Percentiles rank a stretch among this genome's conserved stretches.
phyloP scores from a whole-genome alignment of 129 eudicot species.

The Ambrosia artemisiifolia region DNA sequence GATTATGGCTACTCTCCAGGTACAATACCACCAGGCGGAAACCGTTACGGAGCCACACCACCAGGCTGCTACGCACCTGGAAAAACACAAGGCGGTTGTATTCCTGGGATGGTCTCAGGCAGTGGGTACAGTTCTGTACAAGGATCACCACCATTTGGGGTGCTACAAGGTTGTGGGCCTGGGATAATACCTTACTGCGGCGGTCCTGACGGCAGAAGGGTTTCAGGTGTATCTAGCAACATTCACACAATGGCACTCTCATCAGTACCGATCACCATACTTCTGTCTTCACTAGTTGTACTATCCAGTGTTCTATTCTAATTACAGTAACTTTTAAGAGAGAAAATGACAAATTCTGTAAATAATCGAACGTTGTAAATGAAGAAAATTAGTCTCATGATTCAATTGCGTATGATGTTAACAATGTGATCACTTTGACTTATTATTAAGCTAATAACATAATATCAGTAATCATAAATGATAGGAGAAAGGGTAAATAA shows the following conservation, averaged over 20 bases:
- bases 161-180: conserved; percentile 43
- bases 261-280: conserved; percentile 17
- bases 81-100: conserved; percentile 9
- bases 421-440: conserved; percentile 3
- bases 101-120: neutral
- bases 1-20: conserved; percentile 3
- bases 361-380: conserved; percentile 14
- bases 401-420: neutral
- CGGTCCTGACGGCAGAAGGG: conserved; percentile 25
- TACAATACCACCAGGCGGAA: conserved; percentile 5
- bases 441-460: conserved; percentile 25
- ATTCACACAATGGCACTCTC: conserved; percentile 22
- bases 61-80: conserved; percentile 15
- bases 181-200: conserved; percentile 32
- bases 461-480: conserved; percentile 10
- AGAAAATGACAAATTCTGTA: conserved; percentile 2
- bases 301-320: conserved; percentile 17
- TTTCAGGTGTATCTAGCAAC: conserved; percentile 29
- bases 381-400: neutral
- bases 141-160: conserved; percentile 27
- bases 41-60: conserved; percentile 14
- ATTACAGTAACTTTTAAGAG: conserved; percentile 10
- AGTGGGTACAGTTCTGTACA: conserved; percentile 5
- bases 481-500: conserved; percentile 22
- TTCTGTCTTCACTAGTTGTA: conserved; percentile 22